These are phyloP conservation scores for Pythium folliculosum DNA, from an alignment of 352 stramenopile species.

Conservation along the genomic window DNA sequence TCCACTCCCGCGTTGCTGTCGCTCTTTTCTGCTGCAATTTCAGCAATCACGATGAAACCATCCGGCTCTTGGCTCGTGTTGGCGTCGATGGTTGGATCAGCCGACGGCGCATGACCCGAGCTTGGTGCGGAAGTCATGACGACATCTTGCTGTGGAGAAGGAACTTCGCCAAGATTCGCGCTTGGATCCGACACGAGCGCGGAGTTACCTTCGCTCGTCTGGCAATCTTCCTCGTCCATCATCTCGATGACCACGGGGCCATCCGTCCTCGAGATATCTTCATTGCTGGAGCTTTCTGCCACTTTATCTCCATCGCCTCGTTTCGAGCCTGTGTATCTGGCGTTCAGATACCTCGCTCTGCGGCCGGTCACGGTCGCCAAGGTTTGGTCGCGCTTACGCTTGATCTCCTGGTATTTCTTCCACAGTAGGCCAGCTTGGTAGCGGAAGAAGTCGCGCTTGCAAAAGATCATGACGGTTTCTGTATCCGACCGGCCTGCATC, in stretches of 20 bases:
- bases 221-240: neutral
- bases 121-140: neutral
- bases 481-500: conserved; percentile 25
- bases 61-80: neutral
- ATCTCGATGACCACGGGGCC: neutral
- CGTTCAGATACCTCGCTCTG: conserved; percentile 26
- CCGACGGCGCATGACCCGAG: neutral
- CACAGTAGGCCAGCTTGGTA: conserved; percentile 71
- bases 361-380: conserved; percentile 25
- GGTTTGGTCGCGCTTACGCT: conserved; percentile 29
- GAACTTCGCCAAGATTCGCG: neutral
- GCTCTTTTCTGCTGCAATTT: neutral
- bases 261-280: too few species aligned
- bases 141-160: neutral
- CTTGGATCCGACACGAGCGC: neutral
- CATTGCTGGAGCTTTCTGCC: too few species aligned
- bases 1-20: too few species aligned
- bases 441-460: conserved; percentile 78
- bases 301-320: neutral
- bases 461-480: conserved; percentile 80
- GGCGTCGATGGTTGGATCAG: neutral
- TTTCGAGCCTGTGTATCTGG: conserved; percentile 21
- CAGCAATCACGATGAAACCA: neutral
- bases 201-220: neutral
- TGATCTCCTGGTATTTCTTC: conserved; percentile 75